Conservation (phyloP, 352 stramenopile species). For the Phytophthora citrophthora region DNA sequence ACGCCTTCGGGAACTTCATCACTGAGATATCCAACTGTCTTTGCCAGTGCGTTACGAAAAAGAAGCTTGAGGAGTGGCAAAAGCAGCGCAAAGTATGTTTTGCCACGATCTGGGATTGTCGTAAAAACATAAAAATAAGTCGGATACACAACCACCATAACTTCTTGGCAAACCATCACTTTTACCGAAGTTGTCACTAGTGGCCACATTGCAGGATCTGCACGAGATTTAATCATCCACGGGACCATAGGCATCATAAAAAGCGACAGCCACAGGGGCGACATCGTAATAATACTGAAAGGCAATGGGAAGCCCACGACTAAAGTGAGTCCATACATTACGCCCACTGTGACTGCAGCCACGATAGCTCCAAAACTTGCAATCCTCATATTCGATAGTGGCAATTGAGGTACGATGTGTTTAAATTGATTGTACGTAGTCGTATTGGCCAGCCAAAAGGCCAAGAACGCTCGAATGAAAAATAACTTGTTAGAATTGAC, state of each 20-base stretch:
- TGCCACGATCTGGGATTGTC: conserved; percentile 4
- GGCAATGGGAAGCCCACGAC: conserved; percentile 40
- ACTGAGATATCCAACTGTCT: conserved; percentile 15
- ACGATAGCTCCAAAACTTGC: conserved; percentile 4
- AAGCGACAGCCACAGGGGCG: conserved; percentile 13
- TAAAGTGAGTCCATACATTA: conserved; percentile 15
- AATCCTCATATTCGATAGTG: conserved; percentile 7
- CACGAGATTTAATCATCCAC: conserved; percentile 7
- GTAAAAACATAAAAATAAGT: conserved; percentile 34
- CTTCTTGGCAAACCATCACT: conserved; percentile 18
- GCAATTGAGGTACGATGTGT: conserved; percentile 14
- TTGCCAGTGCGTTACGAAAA: conserved; percentile 23
- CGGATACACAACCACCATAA: conserved; percentile 34
- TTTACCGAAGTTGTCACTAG: conserved; percentile 18
- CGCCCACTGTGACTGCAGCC: not conserved
- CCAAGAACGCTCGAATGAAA: conserved; percentile 16
- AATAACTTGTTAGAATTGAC: conserved; percentile 18
- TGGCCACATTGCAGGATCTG: conserved; percentile 1
- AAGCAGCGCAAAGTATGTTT: conserved; percentile 32
- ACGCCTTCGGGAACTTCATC: conserved; percentile 30
- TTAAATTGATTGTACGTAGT: conserved; percentile 25
- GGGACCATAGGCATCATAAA: conserved; percentile 5
- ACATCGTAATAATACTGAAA: conserved; percentile 33
- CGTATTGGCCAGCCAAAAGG: conserved; percentile 14
- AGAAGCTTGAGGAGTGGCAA: conserved; percentile 40